Evolutionary conservation across 225 moss, liverwort and hornwort species (phyloP).

Genomic region (Marchantia polymorpha): DNA sequence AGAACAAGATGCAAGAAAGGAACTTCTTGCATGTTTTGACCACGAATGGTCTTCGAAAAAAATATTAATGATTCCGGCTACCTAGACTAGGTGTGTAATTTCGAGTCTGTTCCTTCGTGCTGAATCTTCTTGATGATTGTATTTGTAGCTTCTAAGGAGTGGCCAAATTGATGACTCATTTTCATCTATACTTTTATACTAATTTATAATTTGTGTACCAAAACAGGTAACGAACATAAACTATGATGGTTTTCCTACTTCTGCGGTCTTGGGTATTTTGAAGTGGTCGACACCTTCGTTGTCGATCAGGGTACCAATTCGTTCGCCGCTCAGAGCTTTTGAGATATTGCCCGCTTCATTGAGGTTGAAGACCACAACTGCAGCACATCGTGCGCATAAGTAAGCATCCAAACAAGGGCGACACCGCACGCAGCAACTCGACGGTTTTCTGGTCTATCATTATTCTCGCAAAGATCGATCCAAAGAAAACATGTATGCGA

Average conservation of each 20-base stretch:
- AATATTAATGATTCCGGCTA: no score
- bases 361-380: conserved; percentile 96
- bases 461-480: no score
- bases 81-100: no score
- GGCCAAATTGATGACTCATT: background rate
- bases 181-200: background rate
- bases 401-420: background rate
- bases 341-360: conserved; percentile 73
- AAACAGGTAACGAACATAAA: background rate
- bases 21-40: no score
- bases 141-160: background rate
- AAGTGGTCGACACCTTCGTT: conserved; percentile 36
- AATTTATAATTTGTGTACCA: background rate
- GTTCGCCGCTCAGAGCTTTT: conserved; percentile 77
- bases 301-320: conserved; percentile 83
- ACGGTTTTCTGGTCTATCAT: no score
- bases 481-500: no score
- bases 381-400: background rate
- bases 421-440: background rate
- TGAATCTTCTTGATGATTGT: background rate
- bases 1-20: no score
- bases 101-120: no score
- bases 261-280: conserved; percentile 10
- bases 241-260: background rate
- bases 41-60: no score